Evolutionary conservation across 257 asterid species (phyloP), one percentile per base, ranked within the genome.

Genomic region (Capsicum chinense): DNA sequence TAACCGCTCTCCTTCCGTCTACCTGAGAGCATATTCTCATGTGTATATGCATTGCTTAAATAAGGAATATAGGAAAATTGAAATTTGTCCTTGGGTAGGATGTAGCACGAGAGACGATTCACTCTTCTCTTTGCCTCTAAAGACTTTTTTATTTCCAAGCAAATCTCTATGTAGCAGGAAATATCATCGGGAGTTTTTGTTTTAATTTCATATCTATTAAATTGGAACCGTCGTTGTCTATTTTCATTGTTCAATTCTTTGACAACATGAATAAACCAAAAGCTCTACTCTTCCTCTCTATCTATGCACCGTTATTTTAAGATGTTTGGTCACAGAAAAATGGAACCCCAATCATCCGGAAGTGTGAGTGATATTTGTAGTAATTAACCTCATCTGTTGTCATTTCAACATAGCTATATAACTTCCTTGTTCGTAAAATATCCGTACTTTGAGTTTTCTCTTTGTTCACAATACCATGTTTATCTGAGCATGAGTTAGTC

Each of bases 311-410:
- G 7, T 11, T 26, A 15, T 63, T 48, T 70, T 74, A 13, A 74
- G 80, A 12, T 74, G 39, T 21, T 74, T 74, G 21, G 47, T 50
- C 81, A 50, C 9, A 11, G 14, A 12, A 50, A 50, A 12, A 74
- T 74, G 10, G 57, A 19, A 74, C 81, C 80, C 21, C 2, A 6
- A 62, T 50, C 16, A 54, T 21, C 62, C 17, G 16, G 21, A 76
- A 73, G 44, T 52, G 81, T 78, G 48, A 26, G 64, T 21, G 15
- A 54, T 78, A 8, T 78, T 54, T 78, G 48, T 52, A 52, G 81
- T 78, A 1, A 56, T 54, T 39, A n/a, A 52, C 81, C 64, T 54
- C 64, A 54, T 78, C 1, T 56, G 9, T 54, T 78, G 21, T 78
- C 64, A 78, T 54, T 78, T 4, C 64, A 54, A 54, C 63, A 54